Evolutionary conservation across 164 flowering plant genomes (phyloP), one percentile per base, ranked within the genome.

Genomic region (Aristolochia californica): DNA sequence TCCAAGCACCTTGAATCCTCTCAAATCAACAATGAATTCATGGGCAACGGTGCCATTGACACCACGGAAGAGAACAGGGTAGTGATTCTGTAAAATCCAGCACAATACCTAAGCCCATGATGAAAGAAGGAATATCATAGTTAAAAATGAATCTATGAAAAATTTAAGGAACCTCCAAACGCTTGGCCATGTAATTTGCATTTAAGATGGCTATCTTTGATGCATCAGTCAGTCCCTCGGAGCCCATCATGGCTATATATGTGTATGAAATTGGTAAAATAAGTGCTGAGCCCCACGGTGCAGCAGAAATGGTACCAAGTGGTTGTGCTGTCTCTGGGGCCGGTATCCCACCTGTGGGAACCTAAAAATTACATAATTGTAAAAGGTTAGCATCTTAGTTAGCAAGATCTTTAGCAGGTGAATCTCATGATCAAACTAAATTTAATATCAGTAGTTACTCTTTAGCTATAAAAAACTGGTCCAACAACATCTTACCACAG

Each of bases 261-360:
- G 95, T 79, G 60, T 93, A 93, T 13, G 99, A 93, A 20, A 93
- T 93, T 12, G 99, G 96, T 66, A 93, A 74, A 66, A 93, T 90
- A 60, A 93, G 90, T n/a, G 97, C 97, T 24, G 99, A 93, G 13
- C 99, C 99, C 99, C 99, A 93, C 13, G 99, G 97, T 61, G 99
- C 99, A 52, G 99, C 97, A 61, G 99, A 62, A 64, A 93, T 87
- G 61, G 95, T 74, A 56, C 97, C 97, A 40, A 93, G 82, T 15
- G 99, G 97, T 58, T 79, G 70, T 45, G 75, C 38, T 57, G 79
- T 69, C 4, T 90, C 90, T 0, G 97, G 95, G 45, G 79, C 75
- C 40, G 99, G 99, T 68, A 93, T 72, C 25, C 99, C 97, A 56
- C 97, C 91, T 0, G 97, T 93, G 5, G 96, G 45, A 45, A 93